phyloP scores from a whole-genome alignment of 73 alveolate genomes.

The Uronychia setigera region DNA sequence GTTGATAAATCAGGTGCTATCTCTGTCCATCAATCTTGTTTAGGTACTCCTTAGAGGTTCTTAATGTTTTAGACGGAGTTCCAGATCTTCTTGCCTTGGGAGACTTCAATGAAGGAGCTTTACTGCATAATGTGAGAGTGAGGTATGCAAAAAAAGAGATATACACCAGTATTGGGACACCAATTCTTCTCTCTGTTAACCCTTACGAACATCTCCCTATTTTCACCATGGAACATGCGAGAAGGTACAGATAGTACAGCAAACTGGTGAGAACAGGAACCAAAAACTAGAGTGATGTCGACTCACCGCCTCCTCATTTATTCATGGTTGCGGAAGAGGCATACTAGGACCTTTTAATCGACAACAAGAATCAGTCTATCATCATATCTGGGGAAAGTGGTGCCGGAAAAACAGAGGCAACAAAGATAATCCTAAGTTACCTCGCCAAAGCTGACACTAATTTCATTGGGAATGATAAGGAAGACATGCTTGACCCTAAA shows the following conservation, averaged over 20 bases:
- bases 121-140: constrained; percentile 77
- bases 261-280: constrained; percentile 43
- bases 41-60: constrained; percentile 6
- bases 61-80: constrained; percentile 67
- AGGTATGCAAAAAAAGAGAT: constrained; percentile 78
- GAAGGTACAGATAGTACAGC: constrained; percentile 70
- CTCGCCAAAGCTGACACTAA: constrained; percentile 76
- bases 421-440: constrained; percentile 90
- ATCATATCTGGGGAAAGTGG: constrained; percentile 98
- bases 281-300: constrained; percentile 50
- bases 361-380: constrained; percentile 86
- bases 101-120: constrained; percentile 88
- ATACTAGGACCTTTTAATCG: constrained; percentile 75
- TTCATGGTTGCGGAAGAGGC: constrained; percentile 94
- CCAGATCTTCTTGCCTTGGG: constrained; percentile 75
- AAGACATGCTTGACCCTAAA: constrained; percentile 52
- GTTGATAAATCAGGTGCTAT: constrained; percentile 52
- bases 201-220: constrained; percentile 89
- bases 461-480: constrained; percentile 19
- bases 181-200: constrained; percentile 90
- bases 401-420: constrained; percentile 98
- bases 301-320: constrained; percentile 88
- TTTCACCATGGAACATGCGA: constrained; percentile 70
- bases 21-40: constrained; percentile 64
- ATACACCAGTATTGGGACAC: constrained; percentile 92